Evolutionary conservation across 2,329 filamentous ascomycete species (phyloP).

Genomic region (Microdochium trichocladiopsis): DNA sequence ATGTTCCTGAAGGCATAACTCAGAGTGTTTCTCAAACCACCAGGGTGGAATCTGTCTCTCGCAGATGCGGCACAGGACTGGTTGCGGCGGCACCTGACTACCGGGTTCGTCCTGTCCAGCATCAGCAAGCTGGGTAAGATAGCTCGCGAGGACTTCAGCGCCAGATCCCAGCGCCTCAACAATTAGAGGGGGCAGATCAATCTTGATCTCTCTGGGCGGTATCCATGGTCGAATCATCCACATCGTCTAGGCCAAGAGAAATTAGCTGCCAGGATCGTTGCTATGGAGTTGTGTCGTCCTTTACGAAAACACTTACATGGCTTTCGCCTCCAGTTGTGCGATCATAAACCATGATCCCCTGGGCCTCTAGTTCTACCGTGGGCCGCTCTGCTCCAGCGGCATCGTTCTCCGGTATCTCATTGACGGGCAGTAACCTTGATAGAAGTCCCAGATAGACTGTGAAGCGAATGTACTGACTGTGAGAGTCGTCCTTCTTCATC

Average conservation of each 20-base stretch:
- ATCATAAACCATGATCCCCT: constrained; percentile 98
- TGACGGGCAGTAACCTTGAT: constrained; percentile 53
- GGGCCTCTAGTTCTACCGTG: constrained; percentile 78
- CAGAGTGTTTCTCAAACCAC: constrained; percentile 99
- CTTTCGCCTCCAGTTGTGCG: constrained; percentile 77
- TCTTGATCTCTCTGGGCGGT: constrained; percentile 84
- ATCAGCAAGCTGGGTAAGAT: constrained; percentile 85
- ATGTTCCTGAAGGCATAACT: constrained; percentile 92
- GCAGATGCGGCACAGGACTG: constrained; percentile 92
- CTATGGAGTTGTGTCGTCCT: not conserved
- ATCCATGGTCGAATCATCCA: constrained; percentile 98
- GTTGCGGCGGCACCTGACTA: constrained; percentile 71
- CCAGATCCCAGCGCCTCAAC: constrained; percentile 92
- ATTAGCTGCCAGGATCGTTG: constrained; percentile 14
- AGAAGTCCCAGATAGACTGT: constrained; percentile 61
- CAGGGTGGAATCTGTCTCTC: constrained; percentile 95
- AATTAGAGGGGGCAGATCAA: constrained; percentile 82
- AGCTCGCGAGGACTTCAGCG: constrained; percentile 88
- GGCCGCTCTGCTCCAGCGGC: constrained; percentile 33
- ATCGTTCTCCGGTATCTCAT: constrained; percentile 27
- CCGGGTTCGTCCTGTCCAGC: constrained; percentile 68
- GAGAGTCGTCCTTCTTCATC: constrained; percentile 88
- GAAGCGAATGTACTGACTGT: constrained; percentile 85
- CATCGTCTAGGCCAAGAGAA: constrained; percentile 72
- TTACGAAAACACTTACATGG: constrained; percentile 58